These are phyloP conservation scores for Nematocida ausubeli DNA, from an alignment of 371 early-diverging fungal genomes.

Conservation along the genomic window DNA sequence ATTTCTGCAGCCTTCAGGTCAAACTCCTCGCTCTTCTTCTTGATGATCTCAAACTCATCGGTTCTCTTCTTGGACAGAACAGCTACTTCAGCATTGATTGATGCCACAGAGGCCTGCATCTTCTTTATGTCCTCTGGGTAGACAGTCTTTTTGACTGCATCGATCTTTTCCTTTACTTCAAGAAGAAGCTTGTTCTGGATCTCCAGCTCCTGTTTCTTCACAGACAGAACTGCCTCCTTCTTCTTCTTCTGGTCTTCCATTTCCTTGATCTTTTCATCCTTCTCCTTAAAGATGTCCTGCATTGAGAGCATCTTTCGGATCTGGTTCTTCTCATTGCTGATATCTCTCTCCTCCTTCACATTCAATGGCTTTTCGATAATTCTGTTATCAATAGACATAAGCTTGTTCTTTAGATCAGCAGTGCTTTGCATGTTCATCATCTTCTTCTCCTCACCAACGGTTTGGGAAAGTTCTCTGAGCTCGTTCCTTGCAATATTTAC, in stretches of 20 bases:
- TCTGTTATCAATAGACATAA: constrained; percentile 30
- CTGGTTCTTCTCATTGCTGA: constrained; percentile 43
- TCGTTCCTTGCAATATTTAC: constrained; percentile 6
- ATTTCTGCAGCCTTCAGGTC: constrained; percentile 52
- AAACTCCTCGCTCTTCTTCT: constrained; percentile 40
- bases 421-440: constrained; percentile 54
- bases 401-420: constrained; percentile 42
- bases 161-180: constrained; percentile 31
- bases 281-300: constrained; percentile 57
- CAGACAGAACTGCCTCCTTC: constrained; percentile 27
- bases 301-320: constrained; percentile 43
- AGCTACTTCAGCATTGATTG: constrained; percentile 17
- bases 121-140: constrained; percentile 46
- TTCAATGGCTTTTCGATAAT: constrained; percentile 46
- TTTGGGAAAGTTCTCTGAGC: constrained; percentile 21
- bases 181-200: neutral
- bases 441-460: constrained; percentile 56
- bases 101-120: constrained; percentile 14
- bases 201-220: constrained; percentile 52
- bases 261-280: constrained; percentile 54
- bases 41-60: constrained; percentile 15
- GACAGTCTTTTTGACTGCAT: constrained; percentile 16
- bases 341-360: constrained; percentile 46
- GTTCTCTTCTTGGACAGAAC: neutral
- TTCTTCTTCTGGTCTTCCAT: constrained; percentile 50